phyloP scores from a whole-genome alignment of 345 rosid genomes.

The Raphanus raphanistrum region DNA sequence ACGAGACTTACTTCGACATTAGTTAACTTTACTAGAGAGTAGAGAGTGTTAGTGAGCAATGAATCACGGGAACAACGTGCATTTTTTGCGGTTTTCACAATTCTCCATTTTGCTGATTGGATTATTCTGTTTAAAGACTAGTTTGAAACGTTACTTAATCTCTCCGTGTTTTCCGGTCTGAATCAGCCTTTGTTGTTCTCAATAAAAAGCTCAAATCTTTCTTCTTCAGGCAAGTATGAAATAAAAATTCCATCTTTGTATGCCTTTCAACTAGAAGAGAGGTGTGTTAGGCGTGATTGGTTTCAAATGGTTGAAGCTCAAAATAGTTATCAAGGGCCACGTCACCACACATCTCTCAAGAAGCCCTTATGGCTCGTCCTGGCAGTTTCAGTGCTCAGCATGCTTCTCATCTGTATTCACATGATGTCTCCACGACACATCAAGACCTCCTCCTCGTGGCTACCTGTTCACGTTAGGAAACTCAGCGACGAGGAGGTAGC shows the following conservation, averaged over 20 bases:
- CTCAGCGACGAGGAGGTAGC: slow-evolving; percentile 74
- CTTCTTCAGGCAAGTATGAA: slow-evolving; percentile 7
- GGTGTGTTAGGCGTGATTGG: slow-evolving; percentile 21
- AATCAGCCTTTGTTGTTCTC: background rate
- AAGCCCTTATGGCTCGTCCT: slow-evolving; percentile 83
- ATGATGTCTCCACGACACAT: slow-evolving; percentile 58
- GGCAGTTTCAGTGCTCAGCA: slow-evolving; percentile 69
- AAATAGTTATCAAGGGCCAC: slow-evolving; percentile 54
- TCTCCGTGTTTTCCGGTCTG: background rate
- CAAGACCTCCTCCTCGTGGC: slow-evolving; percentile 64
- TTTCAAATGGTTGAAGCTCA: slow-evolving; percentile 61
- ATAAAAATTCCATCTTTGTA: slow-evolving; percentile 21
- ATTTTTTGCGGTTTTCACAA: slow-evolving; percentile 5
- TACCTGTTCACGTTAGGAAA: slow-evolving; percentile 84
- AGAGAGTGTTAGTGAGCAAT: slow-evolving; percentile 7
- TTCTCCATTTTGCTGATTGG: slow-evolving; percentile 12
- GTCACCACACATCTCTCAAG: slow-evolving; percentile 68
- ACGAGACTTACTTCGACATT: background rate
- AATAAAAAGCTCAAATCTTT: background rate
- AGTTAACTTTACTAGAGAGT: slow-evolving; percentile 1
- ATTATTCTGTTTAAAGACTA: background rate
- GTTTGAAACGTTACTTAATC: background rate
- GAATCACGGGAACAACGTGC: slow-evolving; percentile 27
- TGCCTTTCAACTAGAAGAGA: slow-evolving; percentile 46
- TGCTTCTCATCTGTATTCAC: slow-evolving; percentile 74